Percentiles rank a stretch among this genome's conserved stretches.
Conservation (phyloP, 2,329 filamentous ascomycete genomes). For the Colletotrichum gloeosporioides region DNA sequence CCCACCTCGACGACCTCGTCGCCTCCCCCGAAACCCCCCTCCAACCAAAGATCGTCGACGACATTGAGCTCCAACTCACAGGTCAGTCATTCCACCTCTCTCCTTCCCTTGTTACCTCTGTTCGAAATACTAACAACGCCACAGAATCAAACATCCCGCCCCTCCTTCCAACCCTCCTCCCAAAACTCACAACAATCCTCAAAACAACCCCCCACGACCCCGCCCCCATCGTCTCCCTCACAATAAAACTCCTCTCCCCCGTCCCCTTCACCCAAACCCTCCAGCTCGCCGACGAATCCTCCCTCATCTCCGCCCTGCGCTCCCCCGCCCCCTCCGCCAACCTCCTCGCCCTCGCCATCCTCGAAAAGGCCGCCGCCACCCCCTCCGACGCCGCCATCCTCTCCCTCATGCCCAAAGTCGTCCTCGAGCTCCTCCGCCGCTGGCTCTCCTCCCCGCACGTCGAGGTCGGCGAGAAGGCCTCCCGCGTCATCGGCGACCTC, state of each 20-base stretch:
- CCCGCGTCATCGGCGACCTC: constrained; percentile 55
- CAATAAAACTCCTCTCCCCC: constrained; percentile 61
- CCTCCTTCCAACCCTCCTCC: constrained; percentile 58
- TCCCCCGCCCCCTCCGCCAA: constrained; percentile 62
- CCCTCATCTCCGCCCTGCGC: constrained; percentile 56
- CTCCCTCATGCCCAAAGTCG: constrained; percentile 51
- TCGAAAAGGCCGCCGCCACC: constrained; percentile 58
- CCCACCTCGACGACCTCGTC: constrained; percentile 57
- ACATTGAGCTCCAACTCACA: constrained; percentile 64
- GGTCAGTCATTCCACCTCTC: constrained; percentile 36
- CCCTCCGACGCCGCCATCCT: constrained; percentile 56
- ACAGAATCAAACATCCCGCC: constrained; percentile 57
- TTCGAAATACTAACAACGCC: not conserved
- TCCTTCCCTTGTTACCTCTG: not conserved
- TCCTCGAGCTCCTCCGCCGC: constrained; percentile 52
- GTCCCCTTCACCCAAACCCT: constrained; percentile 57
- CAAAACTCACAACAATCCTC: constrained; percentile 58
- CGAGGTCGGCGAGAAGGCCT: constrained; percentile 60
- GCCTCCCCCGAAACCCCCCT: constrained; percentile 46
- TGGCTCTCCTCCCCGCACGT: constrained; percentile 62
- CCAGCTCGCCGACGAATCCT: constrained; percentile 54
- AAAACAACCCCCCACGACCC: constrained; percentile 57
- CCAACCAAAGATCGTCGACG: constrained; percentile 59
- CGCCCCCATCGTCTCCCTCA: constrained; percentile 53
- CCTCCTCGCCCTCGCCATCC: constrained; percentile 60